phyloP scores from a whole-genome alignment of 2,329 filamentous ascomycete genomes.

The Paecilomyces niveus region DNA sequence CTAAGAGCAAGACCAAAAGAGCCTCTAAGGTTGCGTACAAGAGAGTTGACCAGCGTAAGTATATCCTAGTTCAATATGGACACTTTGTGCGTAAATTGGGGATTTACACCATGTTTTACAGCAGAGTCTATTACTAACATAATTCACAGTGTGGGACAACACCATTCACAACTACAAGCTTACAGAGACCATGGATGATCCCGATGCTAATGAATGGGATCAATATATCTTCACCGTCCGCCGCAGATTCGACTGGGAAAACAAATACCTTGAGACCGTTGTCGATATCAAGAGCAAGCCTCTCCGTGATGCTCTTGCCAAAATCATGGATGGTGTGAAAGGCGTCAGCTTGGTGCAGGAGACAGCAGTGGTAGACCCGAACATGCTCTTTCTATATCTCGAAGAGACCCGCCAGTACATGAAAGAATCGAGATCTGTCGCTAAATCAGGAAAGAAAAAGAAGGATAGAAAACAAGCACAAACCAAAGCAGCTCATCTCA shows the following conservation, averaged over 20 bases:
- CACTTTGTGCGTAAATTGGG: too few species aligned
- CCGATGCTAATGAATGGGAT: slow-evolving; percentile 62
- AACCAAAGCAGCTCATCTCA: slow-evolving; percentile 46
- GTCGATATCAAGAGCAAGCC: slow-evolving; percentile 82
- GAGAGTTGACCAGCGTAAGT: slow-evolving; percentile 54
- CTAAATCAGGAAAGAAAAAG: slow-evolving; percentile 49
- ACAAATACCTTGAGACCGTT: slow-evolving; percentile 65
- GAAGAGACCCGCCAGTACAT: slow-evolving; percentile 63
- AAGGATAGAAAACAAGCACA: slow-evolving; percentile 31
- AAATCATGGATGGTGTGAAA: slow-evolving; percentile 69
- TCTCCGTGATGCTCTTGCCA: slow-evolving; percentile 62
- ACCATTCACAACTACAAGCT: slow-evolving; percentile 60
- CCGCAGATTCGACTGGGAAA: slow-evolving; percentile 75
- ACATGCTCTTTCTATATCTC: slow-evolving; percentile 67
- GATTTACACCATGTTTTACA: neutral
- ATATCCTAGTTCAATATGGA: neutral
- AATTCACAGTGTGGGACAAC: slow-evolving; percentile 41
- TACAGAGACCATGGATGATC: slow-evolving; percentile 58
- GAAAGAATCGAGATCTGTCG: slow-evolving; percentile 59
- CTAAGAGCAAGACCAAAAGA: slow-evolving; percentile 37
- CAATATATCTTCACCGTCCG: slow-evolving; percentile 78
- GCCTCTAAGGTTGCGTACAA: slow-evolving; percentile 59
- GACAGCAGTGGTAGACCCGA: slow-evolving; percentile 64
- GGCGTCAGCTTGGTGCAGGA: slow-evolving; percentile 75
- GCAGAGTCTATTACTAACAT: neutral